Base-by-base conservation (phyloP, 495 filamentous ascomycete genomes). In the Lasiosphaeria miniovina region DNA sequence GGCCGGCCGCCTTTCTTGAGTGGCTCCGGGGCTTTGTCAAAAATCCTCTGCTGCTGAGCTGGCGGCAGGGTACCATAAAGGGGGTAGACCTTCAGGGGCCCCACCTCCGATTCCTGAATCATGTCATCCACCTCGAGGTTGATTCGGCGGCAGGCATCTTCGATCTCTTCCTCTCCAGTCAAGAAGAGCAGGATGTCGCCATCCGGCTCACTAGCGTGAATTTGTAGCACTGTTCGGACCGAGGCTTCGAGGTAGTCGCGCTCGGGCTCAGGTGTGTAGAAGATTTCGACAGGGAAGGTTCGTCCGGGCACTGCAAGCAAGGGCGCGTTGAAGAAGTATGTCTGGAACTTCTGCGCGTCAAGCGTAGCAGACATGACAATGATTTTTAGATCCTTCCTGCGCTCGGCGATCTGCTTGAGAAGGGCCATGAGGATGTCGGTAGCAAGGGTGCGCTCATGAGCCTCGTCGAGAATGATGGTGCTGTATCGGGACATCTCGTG, bases 351-450 rank as follows among this genome's bases (percentile, higher is more conserved):
- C 70, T 95, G 87, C 1, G 95, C 92, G 76, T 99, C 95, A 46
- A 98, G 80, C 36, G 93, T 98, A 51, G 93, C 93, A 65, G 93
- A 96, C 93, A 98, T 98, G 83, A 98, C 92, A 62, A 98, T 91
- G 63, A 98, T 89, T 77, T 98, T 98, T 61, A 98, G 71, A 68
- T 97, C 93, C 5, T 88, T 84, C 55, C 93, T 80, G 66, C 92
- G 84, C 60, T 74, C 60, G 10, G 89, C 87, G 17, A 98, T 85
- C 65, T 93, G 86, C 75, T 97, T 97, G 54, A 98, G 76, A 55
- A 98, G 82, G 53, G 90, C 93, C 93, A 98, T 98, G 43, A 98
- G 77, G 54, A 96, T 92, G 77, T 98, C 93, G 15, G 93, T 98
- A 17, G 93, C 90, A 58, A 97, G 83, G 0, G 93, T 98, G 69